Evolutionary conservation across 2,329 filamentous ascomycete species (phyloP), one percentile per base, ranked within the genome.

Genomic region (Colletotrichum tropicicola): DNA sequence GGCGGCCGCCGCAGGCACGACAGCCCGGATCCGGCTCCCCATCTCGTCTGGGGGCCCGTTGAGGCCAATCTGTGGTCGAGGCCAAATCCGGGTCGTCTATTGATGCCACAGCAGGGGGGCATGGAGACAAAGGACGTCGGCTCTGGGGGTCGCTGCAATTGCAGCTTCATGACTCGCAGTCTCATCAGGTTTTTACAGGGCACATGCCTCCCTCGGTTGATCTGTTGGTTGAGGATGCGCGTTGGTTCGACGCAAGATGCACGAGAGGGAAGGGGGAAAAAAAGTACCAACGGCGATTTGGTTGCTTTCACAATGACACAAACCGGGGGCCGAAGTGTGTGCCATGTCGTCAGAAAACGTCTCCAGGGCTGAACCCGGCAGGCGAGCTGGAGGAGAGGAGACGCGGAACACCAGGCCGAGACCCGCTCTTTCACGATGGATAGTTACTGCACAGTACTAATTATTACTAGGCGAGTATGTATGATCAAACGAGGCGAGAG

Each of bases 341-440:
- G 27, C 28, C 19, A 45, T 35, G 39, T 35, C 27, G 28, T 45
- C 41, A 23, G 51, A 53, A n/a, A 44, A 23, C 27, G 35, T 35
- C 27, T 45, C 25, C 52, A 56, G 52, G 37, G 52, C 41, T 45
- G 41, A 56, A 56, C 19, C 52, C 52, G 23, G 52, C 52, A 44
- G n/a, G 1, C 12, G n/a, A n/a, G n/a, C n/a, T 44, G 41, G 19
- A 10, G 17, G 8, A 44, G 8, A 21, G 15, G 30, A 15, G 15
- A 15, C 23, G 13, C 35, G 52, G 35, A 55, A 55, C 25, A n/a
- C 9, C n/a, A 55, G n/a, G 52, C 52, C 51, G 41, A 44, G 32
- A 43, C 37, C 35, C 32, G 32, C 51, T 35, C 32, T 27, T 13
- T n/a, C n/a, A n/a, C n/a, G 6, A 21, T n/a, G n/a, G 17, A 21